phyloP scores from a whole-genome alignment of 345 rosid genomes.

The Corymbia maculata region DNA sequence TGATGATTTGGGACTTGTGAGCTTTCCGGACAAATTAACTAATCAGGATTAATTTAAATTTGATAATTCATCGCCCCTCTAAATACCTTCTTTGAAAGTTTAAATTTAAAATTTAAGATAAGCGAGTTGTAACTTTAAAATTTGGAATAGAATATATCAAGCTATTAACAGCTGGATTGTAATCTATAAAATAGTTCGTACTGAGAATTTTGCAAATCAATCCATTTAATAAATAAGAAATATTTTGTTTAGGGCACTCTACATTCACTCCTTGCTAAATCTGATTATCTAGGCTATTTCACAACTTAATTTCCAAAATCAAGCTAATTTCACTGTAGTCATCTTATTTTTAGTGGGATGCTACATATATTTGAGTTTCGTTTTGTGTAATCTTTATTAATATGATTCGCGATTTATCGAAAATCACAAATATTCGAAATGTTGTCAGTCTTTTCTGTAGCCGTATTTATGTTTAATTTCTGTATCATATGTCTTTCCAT shows the following conservation, averaged over 20 bases:
- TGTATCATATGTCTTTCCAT: not conserved
- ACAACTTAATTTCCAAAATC: not conserved
- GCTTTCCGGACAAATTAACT: too few species aligned
- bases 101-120: too few species aligned
- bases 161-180: too few species aligned
- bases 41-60: too few species aligned
- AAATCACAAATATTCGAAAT: fast-evolving
- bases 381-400: too few species aligned
- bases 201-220: not conserved
- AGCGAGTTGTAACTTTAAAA: too few species aligned
- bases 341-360: not conserved
- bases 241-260: not conserved
- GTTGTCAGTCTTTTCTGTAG: too few species aligned
- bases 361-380: not conserved
- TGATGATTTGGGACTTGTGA: too few species aligned
- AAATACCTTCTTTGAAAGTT: too few species aligned
- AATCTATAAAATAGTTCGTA: not conserved
- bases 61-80: too few species aligned
- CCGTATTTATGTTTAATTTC: not conserved
- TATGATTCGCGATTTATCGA: not conserved
- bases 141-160: too few species aligned
- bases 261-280: not conserved
- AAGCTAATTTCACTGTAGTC: not conserved
- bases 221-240: too few species aligned
- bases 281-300: not conserved